phyloP scores from a whole-genome alignment of 106 monocot species.

The Chionographis japonica region DNA sequence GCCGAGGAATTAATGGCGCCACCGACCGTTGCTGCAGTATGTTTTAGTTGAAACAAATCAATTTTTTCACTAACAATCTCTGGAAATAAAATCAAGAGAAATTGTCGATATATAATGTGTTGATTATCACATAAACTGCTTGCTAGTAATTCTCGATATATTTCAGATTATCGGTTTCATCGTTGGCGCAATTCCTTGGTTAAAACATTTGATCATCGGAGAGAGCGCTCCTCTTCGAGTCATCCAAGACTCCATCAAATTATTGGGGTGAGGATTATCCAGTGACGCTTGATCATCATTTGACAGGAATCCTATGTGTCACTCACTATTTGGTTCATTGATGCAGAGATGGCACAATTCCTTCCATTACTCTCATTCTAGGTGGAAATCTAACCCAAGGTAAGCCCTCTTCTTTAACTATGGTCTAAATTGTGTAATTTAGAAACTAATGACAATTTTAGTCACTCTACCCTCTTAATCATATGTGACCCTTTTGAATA shows the following conservation, averaged over 20 bases:
- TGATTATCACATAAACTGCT: neutral
- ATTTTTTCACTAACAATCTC: neutral
- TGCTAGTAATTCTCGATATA: neutral
- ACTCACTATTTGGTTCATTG: neutral
- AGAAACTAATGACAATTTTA: no score
- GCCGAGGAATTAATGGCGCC: constrained; percentile 53
- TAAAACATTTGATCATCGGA: constrained; percentile 52
- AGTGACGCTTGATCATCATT: neutral
- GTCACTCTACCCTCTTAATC: no score
- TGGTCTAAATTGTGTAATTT: no score
- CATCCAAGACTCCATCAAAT: constrained; percentile 42
- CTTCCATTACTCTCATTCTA: constrained; percentile 21
- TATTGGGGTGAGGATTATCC: constrained; percentile 46
- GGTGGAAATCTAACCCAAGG: constrained; percentile 16
- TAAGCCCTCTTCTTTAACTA: neutral
- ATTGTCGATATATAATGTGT: no score
- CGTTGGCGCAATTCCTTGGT: constrained; percentile 53
- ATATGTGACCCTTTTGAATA: no score
- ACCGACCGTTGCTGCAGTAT: constrained; percentile 55
- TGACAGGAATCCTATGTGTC: no score
- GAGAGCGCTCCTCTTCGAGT: constrained; percentile 45
- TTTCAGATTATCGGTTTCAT: constrained; percentile 53
- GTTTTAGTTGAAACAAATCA: constrained; percentile 3
- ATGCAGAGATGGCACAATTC: constrained; percentile 17
- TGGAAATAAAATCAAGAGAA: no score